These are phyloP conservation scores for Carex scoparia DNA, from an alignment of 176 grass and related monocot species.

Conservation along the genomic window DNA sequence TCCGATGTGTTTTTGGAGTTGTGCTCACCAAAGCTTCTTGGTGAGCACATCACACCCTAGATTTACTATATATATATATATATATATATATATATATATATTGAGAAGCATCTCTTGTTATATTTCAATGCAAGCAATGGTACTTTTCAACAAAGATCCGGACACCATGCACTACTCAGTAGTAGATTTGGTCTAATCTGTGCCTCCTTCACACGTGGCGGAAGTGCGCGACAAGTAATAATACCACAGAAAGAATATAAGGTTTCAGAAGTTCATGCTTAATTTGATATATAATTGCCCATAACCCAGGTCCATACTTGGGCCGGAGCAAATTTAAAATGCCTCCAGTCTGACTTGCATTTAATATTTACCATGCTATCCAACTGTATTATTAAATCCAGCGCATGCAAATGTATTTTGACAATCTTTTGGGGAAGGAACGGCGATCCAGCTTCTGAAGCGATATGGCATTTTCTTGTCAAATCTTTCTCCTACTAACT, in stretches of 20 bases:
- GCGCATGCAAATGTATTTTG: not conserved
- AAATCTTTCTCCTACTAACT: not conserved
- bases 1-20: too few species aligned
- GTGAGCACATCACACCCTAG: too few species aligned
- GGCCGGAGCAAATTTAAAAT: not conserved
- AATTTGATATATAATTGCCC: conserved; percentile 10
- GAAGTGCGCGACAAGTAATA: not conserved
- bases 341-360: not conserved
- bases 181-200: not conserved
- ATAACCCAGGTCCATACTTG: conserved; percentile 16
- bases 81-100: too few species aligned
- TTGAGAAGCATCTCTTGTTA: not conserved
- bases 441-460: not conserved
- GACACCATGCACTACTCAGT: not conserved
- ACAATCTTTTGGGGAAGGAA: not conserved
- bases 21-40: too few species aligned
- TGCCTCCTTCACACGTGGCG: not conserved
- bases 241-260: conserved; percentile 19
- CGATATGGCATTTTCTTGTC: not conserved
- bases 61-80: too few species aligned
- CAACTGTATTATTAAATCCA: conserved; percentile 14
- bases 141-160: not conserved
- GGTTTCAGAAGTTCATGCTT: not conserved
- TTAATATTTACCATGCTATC: conserved; percentile 5
- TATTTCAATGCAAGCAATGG: not conserved